Evolutionary conservation across 2,329 filamentous ascomycete genomes (phyloP).

Genomic region (Penicillium sp.): DNA sequence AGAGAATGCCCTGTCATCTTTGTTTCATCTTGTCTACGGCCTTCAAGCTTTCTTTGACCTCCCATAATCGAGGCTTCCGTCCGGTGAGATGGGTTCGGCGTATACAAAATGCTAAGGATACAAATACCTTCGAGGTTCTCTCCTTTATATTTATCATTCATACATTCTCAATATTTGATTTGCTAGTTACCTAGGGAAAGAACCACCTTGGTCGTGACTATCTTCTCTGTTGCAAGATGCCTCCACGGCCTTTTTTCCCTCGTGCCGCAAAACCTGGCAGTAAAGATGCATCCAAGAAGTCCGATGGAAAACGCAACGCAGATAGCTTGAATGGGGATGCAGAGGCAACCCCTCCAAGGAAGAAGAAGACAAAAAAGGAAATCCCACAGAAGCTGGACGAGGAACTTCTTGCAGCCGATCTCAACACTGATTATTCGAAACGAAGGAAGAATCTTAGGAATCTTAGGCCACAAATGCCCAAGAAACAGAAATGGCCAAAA

Average conservation of each 20-base stretch:
- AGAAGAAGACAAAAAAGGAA: neutral
- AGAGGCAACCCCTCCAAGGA: neutral
- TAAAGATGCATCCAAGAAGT: neutral
- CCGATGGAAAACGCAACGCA: neutral
- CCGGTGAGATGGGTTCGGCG: neutral
- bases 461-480: neutral
- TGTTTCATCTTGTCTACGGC: neutral
- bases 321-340: neutral
- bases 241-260: neutral
- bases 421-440: neutral
- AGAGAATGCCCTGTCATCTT: neutral
- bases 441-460: neutral
- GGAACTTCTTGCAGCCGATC: neutral
- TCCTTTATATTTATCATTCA: neutral
- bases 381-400: neutral
- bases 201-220: neutral
- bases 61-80: neutral
- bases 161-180: neutral
- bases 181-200: neutral
- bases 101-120: neutral
- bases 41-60: neutral
- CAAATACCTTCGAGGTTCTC: neutral
- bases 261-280: neutral
- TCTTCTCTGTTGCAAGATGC: neutral
- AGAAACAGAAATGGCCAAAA: neutral